Evolutionary conservation across 257 asterid genomes (phyloP), one percentile per base, ranked within the genome.

Genomic region (Solanum neorickii): DNA sequence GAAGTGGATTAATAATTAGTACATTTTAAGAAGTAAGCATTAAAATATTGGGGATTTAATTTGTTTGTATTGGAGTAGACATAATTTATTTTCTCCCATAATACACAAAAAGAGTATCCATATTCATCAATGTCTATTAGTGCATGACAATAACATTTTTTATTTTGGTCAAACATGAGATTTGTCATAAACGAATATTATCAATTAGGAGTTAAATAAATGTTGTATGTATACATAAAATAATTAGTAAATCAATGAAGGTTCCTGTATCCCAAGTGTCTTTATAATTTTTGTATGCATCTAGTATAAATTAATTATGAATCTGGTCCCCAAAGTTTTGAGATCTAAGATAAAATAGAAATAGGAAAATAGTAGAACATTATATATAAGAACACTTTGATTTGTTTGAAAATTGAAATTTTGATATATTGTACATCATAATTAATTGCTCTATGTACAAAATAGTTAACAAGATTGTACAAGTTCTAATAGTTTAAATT

Each of bases 121-220:
- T 37, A 82, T 21, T 86, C 82, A 86, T 56, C 83, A 73, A 3
- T 49, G 87, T 83, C 69, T 84, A 25, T 10, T 74, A 18, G 37
- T 62, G 59, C 77, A 62, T 62, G 41, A 37, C 41, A 33, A 39
- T 70, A 60, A 12, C 75, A 86, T 88, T 27, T 86, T 62, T 65
- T 49, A 82, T 33, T 73, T 60, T 89, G 66, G 89, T 83, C 89
- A 83, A 83, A 86, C 59, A 16, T 39, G 80, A 47, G 68, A 80
- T 86, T 86, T 70, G 35, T 86, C 66, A 86, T 72, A 74, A 46
- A 74, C n/a, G 60, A 74, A 5, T 29, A 29, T 47, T 47, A 47
- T 47, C 33, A 27, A 47, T 9, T 80, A 47, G 29, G 44, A 47
- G 44, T 27, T 47, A 80, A 0, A 27, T 80, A 80, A 80, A 80